Percentiles rank a stretch among this genome's conserved stretches.
phyloP scores from a whole-genome alignment of 23 red algal species.

The Gracilaria domingensis region DNA sequence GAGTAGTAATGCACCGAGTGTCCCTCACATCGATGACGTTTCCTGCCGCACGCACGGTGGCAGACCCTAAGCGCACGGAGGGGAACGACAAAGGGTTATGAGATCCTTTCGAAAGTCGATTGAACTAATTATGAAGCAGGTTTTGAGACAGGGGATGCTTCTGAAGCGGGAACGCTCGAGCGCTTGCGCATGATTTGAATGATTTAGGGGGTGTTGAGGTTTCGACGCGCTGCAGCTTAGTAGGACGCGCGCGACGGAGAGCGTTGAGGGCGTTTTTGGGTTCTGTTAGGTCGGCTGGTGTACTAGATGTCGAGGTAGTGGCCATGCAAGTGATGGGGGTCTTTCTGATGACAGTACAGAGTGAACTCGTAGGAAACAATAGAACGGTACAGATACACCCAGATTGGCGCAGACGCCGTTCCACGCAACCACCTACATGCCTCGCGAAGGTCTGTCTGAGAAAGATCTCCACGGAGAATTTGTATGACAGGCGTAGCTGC shows the following conservation, averaged over 20 bases:
- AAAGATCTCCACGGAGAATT: no score
- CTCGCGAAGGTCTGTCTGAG: constrained; percentile 7
- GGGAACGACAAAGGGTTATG: constrained; percentile 4
- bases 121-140: constrained; percentile 67
- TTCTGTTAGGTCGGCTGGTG: constrained; percentile 29
- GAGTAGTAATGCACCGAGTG: no score
- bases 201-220: not conserved
- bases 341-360: constrained; percentile 26
- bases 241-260: constrained; percentile 61
- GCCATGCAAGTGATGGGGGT: constrained; percentile 24
- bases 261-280: constrained; percentile 30
- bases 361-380: constrained; percentile 51
- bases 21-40: no score
- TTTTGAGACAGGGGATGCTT: constrained; percentile 33
- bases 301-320: constrained; percentile 3
- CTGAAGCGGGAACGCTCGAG: constrained; percentile 60
- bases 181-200: no score
- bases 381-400: constrained; percentile 22
- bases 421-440: not conserved
- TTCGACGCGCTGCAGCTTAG: constrained; percentile 66
- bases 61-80: constrained; percentile 71
- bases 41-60: constrained; percentile 64
- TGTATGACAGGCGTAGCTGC: no score
- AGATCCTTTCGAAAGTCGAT: no score
- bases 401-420: constrained; percentile 9